Evolutionary conservation across 2,329 filamentous ascomycete species (phyloP), one percentile per base, ranked within the genome.

Genomic region (Lecanoromycetidae sp.): DNA sequence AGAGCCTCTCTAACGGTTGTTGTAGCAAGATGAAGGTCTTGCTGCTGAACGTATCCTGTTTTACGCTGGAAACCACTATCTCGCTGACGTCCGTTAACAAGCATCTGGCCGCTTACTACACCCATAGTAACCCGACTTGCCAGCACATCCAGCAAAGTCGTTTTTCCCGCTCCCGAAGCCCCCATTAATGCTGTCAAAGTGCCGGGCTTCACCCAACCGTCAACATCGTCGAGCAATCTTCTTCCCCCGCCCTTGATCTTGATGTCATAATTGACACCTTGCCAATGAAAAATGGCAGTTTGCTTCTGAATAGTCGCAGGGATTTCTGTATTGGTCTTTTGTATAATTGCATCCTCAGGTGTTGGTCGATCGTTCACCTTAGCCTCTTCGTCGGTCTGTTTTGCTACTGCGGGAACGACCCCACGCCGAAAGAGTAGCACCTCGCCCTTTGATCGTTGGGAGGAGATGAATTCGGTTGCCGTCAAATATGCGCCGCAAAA

Each of bases 151-250:
- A 95, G 69, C 23, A 95, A 75, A 1, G 88, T 94, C 0, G 88
- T 95, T 65, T 95, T 95, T 49, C 88, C 88, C n/a, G 88, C 88
- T 55, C 88, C 87, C 26, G 83, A 87, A 6, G 88, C 85, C 67
- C 87, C 74, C 55, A 40, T 80, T 5, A 77, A 54, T 32, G 86
- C 87, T 10, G 87, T 94, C 45, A 94, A 64, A 13, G 86, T 94
- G 50, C 88, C 88, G 3, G 88, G 88, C 65, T 93, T 91, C 50
- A 95, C 87, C 84, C 86, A 95, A 29, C 88, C 88, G 59, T 93
- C 84, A 10, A 94, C 84, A 52, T 91, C 71, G 57, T 94, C 81
- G 50, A 95, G 69, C 57, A 95, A 84, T 35, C 82, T 78, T 13
- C 87, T 76, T 1, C 72, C 67, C 57, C 90, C 78, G 12, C 71